Evolutionary conservation across 2,329 filamentous ascomycete species (phyloP).

Genomic region (Trichoderma arundinaceum): DNA sequence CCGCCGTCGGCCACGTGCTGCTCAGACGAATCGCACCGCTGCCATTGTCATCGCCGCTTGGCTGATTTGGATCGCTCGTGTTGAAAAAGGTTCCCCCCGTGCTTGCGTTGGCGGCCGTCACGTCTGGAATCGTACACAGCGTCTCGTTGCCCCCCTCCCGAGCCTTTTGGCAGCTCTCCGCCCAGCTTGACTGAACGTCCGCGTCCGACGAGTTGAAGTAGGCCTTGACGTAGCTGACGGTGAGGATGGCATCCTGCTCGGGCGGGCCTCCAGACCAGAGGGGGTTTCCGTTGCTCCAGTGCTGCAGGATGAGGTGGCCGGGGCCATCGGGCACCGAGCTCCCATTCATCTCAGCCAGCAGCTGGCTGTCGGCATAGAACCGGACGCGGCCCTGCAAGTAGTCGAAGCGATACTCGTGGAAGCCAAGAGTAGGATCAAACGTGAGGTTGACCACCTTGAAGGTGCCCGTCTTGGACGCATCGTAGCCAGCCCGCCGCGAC

Average conservation of each 20-base stretch:
- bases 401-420: slow-evolving; percentile 83
- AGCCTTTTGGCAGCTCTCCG: slow-evolving; percentile 32
- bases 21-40: slow-evolving; percentile 7
- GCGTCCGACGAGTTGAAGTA: slow-evolving; percentile 75
- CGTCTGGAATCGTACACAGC: slow-evolving; percentile 39
- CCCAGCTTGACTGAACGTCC: slow-evolving; percentile 30
- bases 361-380: slow-evolving; percentile 70
- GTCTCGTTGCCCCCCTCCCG: slow-evolving; percentile 11
- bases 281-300: slow-evolving; percentile 78
- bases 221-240: slow-evolving; percentile 73
- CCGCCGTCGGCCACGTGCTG: neutral
- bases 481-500: slow-evolving; percentile 63
- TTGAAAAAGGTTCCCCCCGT: slow-evolving; percentile 36
- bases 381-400: slow-evolving; percentile 66
- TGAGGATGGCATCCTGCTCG: slow-evolving; percentile 62
- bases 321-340: slow-evolving; percentile 62
- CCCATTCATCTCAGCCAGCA: slow-evolving; percentile 62
- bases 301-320: slow-evolving; percentile 73
- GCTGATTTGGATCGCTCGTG: slow-evolving; percentile 15
- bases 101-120: slow-evolving; percentile 36
- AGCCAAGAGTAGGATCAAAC: slow-evolving; percentile 68
- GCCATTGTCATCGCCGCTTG: neutral
- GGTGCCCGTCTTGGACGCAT: slow-evolving; percentile 64
- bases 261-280: slow-evolving; percentile 76
- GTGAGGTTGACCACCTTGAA: slow-evolving; percentile 64